phyloP scores from a whole-genome alignment of 768 basidiomycete species.

The Macrolepiota fuliginosa region DNA sequence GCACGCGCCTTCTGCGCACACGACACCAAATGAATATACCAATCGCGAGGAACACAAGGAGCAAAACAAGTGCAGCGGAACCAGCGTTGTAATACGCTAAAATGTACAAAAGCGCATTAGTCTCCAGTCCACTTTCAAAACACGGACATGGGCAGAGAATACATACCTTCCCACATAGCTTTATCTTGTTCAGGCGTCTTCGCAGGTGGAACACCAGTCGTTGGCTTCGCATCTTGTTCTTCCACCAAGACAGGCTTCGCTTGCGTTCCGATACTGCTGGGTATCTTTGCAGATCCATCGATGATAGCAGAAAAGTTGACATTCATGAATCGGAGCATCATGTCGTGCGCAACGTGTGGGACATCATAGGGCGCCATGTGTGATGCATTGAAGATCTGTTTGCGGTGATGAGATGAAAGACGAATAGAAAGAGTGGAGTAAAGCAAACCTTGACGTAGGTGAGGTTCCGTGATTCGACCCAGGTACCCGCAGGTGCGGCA shows the following conservation, averaged over 20 bases:
- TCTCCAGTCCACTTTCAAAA: background rate
- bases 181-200: constrained; percentile 77
- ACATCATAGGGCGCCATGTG: constrained; percentile 95
- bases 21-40: constrained; percentile 83
- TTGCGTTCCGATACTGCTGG: constrained; percentile 73
- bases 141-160: background rate
- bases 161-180: constrained; percentile 88
- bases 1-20: constrained; percentile 44
- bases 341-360: constrained; percentile 88
- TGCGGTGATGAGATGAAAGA: background rate
- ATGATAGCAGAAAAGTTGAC: constrained; percentile 81
- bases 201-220: constrained; percentile 35
- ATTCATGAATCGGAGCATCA: constrained; percentile 98
- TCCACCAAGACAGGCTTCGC: constrained; percentile 64
- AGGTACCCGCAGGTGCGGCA: constrained; percentile 78
- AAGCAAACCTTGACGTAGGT: constrained; percentile 83
- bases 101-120: constrained; percentile 2
- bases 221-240: constrained; percentile 33
- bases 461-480: constrained; percentile 86
- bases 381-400: constrained; percentile 85
- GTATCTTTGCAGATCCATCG: constrained; percentile 78
- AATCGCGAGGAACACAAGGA: constrained; percentile 66
- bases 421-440: background rate
- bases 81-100: constrained; percentile 94
- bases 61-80: constrained; percentile 79